Evolutionary conservation across 1,284 basidiomycete species (phyloP).

Genomic region (Neonothopanus nambi): DNA sequence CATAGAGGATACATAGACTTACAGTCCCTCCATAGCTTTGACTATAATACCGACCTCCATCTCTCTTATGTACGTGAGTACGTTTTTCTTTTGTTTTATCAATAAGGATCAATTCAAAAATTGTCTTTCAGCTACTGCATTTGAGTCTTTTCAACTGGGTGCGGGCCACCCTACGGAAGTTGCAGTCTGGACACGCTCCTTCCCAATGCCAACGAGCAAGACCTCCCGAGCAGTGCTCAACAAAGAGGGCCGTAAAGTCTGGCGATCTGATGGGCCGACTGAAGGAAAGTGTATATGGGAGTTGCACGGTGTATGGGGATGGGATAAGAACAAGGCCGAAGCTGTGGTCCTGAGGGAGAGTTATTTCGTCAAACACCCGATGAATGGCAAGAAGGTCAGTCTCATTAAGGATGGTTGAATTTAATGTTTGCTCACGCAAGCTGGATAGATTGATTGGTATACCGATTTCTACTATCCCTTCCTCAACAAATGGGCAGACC

Average conservation of each 20-base stretch:
- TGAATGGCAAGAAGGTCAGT: slow-evolving; percentile 56
- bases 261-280: slow-evolving; percentile 72
- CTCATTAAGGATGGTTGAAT: not conserved
- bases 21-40: slow-evolving; percentile 81
- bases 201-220: slow-evolving; percentile 78
- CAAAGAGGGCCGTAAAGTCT: slow-evolving; percentile 56
- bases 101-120: not conserved
- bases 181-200: slow-evolving; percentile 76
- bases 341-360: slow-evolving; percentile 82
- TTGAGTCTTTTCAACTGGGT: slow-evolving; percentile 85
- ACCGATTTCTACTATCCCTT: slow-evolving; percentile 87
- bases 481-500: slow-evolving; percentile 67
- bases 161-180: slow-evolving; percentile 77
- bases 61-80: slow-evolving; percentile 78
- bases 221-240: slow-evolving; percentile 63
- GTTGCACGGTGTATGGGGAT: slow-evolving; percentile 93
- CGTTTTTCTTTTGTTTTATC: not conserved
- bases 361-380: slow-evolving; percentile 79
- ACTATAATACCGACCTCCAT: slow-evolving; percentile 95
- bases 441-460: slow-evolving; percentile 74
- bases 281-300: slow-evolving; percentile 82
- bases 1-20: slow-evolving; percentile 91
- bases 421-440: not conserved
- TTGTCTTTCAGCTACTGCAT: slow-evolving; percentile 61
- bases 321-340: slow-evolving; percentile 69